These are phyloP conservation scores for Hyaloscypha hepaticicola DNA, from an alignment of 495 filamentous ascomycete species.

Conservation along the genomic window DNA sequence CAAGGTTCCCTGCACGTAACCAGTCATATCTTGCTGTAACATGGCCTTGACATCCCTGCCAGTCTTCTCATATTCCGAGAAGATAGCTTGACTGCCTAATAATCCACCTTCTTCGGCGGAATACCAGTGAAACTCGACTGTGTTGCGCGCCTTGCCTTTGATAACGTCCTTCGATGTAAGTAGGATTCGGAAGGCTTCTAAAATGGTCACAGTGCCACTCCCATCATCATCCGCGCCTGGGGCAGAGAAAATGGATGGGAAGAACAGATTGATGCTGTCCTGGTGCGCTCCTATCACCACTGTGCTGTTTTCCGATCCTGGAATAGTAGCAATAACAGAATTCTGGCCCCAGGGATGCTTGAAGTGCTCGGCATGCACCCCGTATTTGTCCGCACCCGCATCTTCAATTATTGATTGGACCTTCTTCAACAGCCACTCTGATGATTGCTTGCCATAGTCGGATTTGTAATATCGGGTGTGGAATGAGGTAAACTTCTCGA, in stretches of 20 bases:
- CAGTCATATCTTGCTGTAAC: slow-evolving; percentile 99
- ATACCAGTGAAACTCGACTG: slow-evolving; percentile 96
- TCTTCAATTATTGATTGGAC: slow-evolving; percentile 69
- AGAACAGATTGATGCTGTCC: slow-evolving; percentile 48
- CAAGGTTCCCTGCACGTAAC: slow-evolving; percentile 79
- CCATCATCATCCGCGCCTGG: slow-evolving; percentile 63
- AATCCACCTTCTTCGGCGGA: slow-evolving; percentile 89
- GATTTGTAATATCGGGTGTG: slow-evolving; percentile 92
- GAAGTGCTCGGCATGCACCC: slow-evolving; percentile 71
- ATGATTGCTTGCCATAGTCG: slow-evolving; percentile 78
- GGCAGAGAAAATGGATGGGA: slow-evolving; percentile 75
- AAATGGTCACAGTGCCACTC: slow-evolving; percentile 58
- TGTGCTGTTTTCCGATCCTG: slow-evolving; percentile 81
- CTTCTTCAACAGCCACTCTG: slow-evolving; percentile 78
- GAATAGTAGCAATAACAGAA: slow-evolving; percentile 90
- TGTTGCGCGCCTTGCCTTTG: slow-evolving; percentile 64
- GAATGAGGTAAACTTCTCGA: slow-evolving; percentile 77
- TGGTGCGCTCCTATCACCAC: slow-evolving; percentile 69
- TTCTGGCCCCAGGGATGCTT: slow-evolving; percentile 85
- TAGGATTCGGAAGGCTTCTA: slow-evolving; percentile 60
- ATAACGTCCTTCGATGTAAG: slow-evolving; percentile 44
- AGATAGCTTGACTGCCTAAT: slow-evolving; percentile 65
- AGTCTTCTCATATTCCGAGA: slow-evolving; percentile 74
- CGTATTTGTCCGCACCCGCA: slow-evolving; percentile 65
- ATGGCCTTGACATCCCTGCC: slow-evolving; percentile 86